Evolutionary conservation across 2,329 filamentous ascomycete species (phyloP).

Genomic region (Penicillium nordicum): DNA sequence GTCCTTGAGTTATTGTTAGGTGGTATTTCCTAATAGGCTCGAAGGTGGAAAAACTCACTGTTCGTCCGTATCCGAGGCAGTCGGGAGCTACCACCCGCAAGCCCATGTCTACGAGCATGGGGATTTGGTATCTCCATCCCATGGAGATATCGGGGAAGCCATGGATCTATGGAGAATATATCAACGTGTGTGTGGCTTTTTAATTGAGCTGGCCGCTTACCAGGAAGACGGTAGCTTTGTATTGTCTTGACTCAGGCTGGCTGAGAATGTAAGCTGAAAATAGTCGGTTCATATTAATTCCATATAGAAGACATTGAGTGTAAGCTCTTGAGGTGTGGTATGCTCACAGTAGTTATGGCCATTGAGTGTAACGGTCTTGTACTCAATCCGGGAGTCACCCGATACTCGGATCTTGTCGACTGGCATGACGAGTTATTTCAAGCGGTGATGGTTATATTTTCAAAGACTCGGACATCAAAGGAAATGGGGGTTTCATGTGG

Average conservation of each 20-base stretch:
- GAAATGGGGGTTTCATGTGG: background rate
- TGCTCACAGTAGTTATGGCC: slow-evolving; percentile 64
- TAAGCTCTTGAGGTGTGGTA: background rate
- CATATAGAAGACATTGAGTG: background rate
- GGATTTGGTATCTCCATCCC: slow-evolving; percentile 89
- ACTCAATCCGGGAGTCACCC: slow-evolving; percentile 64
- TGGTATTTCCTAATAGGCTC: background rate
- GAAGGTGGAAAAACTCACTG: slow-evolving; percentile 44
- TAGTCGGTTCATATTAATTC: background rate
- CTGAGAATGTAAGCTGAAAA: slow-evolving; percentile 52
- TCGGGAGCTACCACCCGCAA: slow-evolving; percentile 80
- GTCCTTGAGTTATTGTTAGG: slow-evolving; percentile 42
- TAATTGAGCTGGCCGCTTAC: slow-evolving; percentile 31
- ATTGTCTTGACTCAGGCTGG: slow-evolving; percentile 42
- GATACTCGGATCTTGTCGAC: slow-evolving; percentile 61
- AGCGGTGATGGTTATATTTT: background rate
- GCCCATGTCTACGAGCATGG: slow-evolving; percentile 66
- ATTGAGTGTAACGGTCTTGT: slow-evolving; percentile 61
- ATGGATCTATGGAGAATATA: slow-evolving; percentile 52
- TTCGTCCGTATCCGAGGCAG: slow-evolving; percentile 80
- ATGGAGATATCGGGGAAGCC: slow-evolving; percentile 81
- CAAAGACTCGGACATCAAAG: background rate
- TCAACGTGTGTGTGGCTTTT: background rate
- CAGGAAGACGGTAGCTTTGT: slow-evolving; percentile 54
- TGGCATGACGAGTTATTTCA: slow-evolving; percentile 39